Evolutionary conservation across 306 rosid species (phyloP), one percentile per base, ranked within the genome.

Genomic region (Cucurbita ficifolia): DNA sequence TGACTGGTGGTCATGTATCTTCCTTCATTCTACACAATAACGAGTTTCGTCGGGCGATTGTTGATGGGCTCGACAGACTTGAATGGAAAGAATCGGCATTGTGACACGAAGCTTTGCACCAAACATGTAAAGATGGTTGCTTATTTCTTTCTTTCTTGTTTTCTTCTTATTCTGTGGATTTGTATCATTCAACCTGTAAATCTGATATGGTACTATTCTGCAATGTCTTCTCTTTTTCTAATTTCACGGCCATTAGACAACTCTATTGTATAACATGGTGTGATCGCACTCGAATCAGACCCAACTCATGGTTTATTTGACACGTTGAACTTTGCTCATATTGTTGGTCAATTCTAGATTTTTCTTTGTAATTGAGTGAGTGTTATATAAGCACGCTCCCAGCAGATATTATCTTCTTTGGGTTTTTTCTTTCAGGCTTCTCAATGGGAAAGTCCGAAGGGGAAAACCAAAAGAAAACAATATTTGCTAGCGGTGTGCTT

Each of bases 1-100:
- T 93, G 59, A 90, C 94, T 1, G 97, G 98, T 10, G 98, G 97
- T 36, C 97, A 93, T 50, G 96, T 90, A 77, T 93, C 98, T 40
- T 90, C 98, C 50, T 93, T 93, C 88, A 80, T 93, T 85, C 96
- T 90, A 40, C 98, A 86, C 85, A 90, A 88, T 10, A 84, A 75
- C 0, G 88, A 87, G 82, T 93, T 93, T 72, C 94, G 96, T 33
- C 86, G 87, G 72, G 97, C 97, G 33, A 93, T 93, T 18, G 81
- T 86, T 6, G 98, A 93, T 17, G 85, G 89, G 48, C 98, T 93
- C 14, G 69, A 81, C 75, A 82, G 97, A 82, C 77, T 93, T 57
- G 84, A 85, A 33, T 93, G 97, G 98, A 88, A 90, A 78, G 96
- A 88, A 79, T 72, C 89, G 64, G 71, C 80, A 4, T 79, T 73